These are phyloP conservation scores for Sporothrix globosa DNA, from an alignment of 2,329 filamentous ascomycete species.

Conservation along the genomic window DNA sequence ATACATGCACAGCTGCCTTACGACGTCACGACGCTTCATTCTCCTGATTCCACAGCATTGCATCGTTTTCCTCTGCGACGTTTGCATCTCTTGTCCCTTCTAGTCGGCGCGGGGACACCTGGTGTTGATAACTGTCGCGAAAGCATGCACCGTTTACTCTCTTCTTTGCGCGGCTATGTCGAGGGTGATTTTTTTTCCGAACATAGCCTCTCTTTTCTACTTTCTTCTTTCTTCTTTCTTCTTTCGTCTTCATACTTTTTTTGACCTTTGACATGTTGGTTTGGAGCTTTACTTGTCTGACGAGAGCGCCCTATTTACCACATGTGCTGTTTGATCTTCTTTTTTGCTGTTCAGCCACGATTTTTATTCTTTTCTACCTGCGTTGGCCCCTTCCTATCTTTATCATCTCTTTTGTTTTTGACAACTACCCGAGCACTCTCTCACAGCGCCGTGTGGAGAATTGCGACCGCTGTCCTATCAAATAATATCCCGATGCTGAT, in stretches of 20 bases:
- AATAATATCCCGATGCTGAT: background rate
- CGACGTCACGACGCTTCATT: conserved; percentile 2
- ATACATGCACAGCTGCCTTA: background rate
- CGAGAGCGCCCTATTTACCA: background rate
- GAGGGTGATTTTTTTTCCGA: no score
- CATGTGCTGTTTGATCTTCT: background rate
- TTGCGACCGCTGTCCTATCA: background rate
- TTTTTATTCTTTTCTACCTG: background rate
- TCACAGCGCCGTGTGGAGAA: background rate
- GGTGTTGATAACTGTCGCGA: background rate
- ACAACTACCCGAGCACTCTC: background rate
- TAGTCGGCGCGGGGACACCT: background rate
- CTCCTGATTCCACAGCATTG: background rate
- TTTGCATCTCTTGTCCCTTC: no score
- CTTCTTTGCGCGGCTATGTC: no score
- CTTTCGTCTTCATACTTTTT: no score
- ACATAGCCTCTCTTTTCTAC: no score
- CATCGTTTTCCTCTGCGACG: background rate
- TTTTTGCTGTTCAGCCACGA: background rate
- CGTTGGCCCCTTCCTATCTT: background rate
- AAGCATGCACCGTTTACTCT: background rate
- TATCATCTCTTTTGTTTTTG: conserved; percentile 1
- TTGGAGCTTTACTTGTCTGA: no score
- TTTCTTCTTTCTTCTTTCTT: no score
- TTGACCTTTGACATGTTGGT: no score